Base-by-base conservation (phyloP, 2,329 filamentous ascomycete genomes). In the Torrubiellomyces zombiae region DNA sequence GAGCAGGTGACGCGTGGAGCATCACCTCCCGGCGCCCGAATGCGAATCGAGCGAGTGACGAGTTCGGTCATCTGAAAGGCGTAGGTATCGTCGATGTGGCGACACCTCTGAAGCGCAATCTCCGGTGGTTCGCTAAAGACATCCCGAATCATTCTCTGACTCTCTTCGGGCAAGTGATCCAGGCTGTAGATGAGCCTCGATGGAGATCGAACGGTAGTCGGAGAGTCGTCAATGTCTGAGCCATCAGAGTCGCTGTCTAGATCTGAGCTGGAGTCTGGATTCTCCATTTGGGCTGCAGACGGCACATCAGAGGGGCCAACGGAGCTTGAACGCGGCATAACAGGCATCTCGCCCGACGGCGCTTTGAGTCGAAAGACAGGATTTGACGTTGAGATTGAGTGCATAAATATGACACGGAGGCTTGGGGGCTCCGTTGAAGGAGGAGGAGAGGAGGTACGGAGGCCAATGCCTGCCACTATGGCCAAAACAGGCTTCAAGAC, bases 1-100 rank as follows among this genome's bases (percentile, higher is more conserved):
- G 56, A 60, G 43, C 64, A 69, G 11, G 41, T 50, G 4, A 64
- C 52, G 1, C 38, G 38, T 2, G 56, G 45, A 23, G 48, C 51
- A 17, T 39, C 50, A 31, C 54, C 55, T 16, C 42, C 41, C 0
- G 49, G 39, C 3, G 51, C 46, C 3, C 57, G 56, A 16, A 65
- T 61, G 20, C 62, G 55, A 20, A 69, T 51, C 11, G 59, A 61
- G 8, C 58, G 56, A 9, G 60, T 60, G 14, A 62, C 58, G 3
- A 59, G 44, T 39, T 69, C 65, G 4, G 60, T 60, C 47, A 70
- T 55, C 36, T 67, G 55, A 30, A 69, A 69, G 23, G 63, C 59
- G 28, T 63, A 67, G 12, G 60, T 58, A 30, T 59, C 38, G 14
- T 55, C 51, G 21, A 56, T 50, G 20, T 55, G 48, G 13, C 56